Percentiles rank a stretch among this genome's conserved stretches.
Evolutionary conservation across 352 stramenopile genomes (phyloP).

Genomic region (Phytopythium chamaehyphon): DNA sequence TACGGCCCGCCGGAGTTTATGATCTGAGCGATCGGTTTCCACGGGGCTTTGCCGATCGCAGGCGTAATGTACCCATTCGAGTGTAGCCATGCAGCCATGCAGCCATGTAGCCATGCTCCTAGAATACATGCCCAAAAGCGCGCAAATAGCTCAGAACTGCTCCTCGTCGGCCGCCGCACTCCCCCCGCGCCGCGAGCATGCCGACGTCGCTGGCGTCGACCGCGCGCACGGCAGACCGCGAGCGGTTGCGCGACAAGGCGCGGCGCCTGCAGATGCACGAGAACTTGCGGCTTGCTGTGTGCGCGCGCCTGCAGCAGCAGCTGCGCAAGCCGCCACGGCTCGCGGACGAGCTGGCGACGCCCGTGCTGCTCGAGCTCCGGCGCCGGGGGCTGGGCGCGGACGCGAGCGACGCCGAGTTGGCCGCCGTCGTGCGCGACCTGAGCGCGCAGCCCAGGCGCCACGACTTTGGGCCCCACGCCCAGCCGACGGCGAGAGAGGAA

Average conservation of each 20-base stretch:
- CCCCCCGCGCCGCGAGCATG: background rate
- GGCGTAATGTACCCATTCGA: no score
- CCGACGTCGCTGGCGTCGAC: conserved; percentile 20
- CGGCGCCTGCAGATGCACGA: conserved; percentile 71
- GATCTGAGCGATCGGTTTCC: no score
- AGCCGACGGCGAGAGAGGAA: background rate
- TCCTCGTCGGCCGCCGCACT: no score
- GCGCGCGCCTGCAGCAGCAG: conserved; percentile 66
- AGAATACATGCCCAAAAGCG: no score
- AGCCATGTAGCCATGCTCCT: no score
- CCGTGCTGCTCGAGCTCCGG: conserved; percentile 51
- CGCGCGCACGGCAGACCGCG: conserved; percentile 50
- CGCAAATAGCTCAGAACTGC: no score
- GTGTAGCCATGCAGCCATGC: no score
- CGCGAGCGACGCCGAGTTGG: conserved; percentile 36
- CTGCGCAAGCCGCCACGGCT: conserved; percentile 59
- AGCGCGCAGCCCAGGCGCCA: conserved; percentile 22
- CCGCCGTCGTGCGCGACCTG: conserved; percentile 38
- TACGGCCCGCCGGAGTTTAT: no score
- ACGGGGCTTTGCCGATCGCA: no score
- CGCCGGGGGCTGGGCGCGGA: conserved; percentile 31
- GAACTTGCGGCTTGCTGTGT: conserved; percentile 60
- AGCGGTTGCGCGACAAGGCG: conserved; percentile 66
- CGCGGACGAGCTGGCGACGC: conserved; percentile 52
- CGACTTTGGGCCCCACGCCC: conserved; percentile 22